phyloP scores from a whole-genome alignment of 1,284 basidiomycete species.

The Puccinia horiana region DNA sequence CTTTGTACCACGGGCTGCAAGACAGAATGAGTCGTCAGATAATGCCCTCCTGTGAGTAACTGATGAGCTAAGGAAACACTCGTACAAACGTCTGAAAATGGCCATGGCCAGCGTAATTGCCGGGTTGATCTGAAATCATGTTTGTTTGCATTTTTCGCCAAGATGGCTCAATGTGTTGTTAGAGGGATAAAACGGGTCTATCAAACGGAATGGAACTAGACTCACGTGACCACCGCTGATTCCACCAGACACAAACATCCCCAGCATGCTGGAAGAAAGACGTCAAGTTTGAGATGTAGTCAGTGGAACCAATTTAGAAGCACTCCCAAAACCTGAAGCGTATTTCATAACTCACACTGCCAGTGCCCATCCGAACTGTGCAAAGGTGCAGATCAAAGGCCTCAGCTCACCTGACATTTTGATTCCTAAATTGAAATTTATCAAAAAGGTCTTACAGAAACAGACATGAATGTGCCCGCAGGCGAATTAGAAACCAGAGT shows the following conservation, averaged over 20 bases:
- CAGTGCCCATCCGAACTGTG: slow-evolving; percentile 47
- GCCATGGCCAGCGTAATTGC: slow-evolving; percentile 41
- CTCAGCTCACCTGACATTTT: not conserved
- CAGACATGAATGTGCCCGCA: slow-evolving; percentile 26
- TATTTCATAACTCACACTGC: slow-evolving; percentile 35
- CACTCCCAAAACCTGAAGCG: not conserved
- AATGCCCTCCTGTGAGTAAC: not conserved
- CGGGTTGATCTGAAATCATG: slow-evolving; percentile 34
- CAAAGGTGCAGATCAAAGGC: not conserved
- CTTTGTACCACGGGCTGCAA: slow-evolving; percentile 41
- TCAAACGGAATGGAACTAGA: not conserved
- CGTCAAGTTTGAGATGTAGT: not conserved
- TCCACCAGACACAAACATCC: slow-evolving; percentile 38
- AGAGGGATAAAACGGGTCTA: not conserved
- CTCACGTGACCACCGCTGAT: slow-evolving; percentile 48
- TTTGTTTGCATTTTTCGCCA: not conserved
- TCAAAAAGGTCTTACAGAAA: slow-evolving; percentile 1
- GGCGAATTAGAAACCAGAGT: slow-evolving; percentile 24
- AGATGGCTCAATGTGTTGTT: not conserved
- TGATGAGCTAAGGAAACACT: not conserved
- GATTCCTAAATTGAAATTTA: not conserved
- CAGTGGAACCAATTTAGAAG: no score
- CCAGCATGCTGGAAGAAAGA: slow-evolving; percentile 25
- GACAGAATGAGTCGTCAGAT: not conserved
- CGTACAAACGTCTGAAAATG: slow-evolving; percentile 44